phyloP scores from a whole-genome alignment of 78 protist species.

The Dictyostelium intermedium region DNA sequence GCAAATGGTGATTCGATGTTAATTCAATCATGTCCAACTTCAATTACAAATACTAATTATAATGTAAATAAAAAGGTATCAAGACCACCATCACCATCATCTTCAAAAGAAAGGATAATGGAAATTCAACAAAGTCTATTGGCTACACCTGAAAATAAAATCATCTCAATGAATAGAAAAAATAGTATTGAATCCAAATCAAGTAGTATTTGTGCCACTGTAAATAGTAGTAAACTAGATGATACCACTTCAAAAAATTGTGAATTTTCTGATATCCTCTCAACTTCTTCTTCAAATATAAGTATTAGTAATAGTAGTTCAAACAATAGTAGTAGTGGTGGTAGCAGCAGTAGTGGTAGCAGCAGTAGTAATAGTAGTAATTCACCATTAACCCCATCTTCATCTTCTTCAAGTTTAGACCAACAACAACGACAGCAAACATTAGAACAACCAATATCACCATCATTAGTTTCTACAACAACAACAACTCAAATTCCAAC shows the following conservation, averaged over 20 bases:
- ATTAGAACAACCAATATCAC: background rate
- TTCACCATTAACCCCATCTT: background rate
- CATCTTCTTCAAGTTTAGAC: background rate
- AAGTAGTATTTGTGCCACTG: background rate
- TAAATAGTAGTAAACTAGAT: background rate
- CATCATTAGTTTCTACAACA: background rate
- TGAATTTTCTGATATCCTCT: background rate
- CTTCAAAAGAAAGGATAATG: background rate
- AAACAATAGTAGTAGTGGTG: background rate
- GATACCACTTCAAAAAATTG: background rate
- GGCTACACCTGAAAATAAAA: background rate
- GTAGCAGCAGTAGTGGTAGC: background rate
- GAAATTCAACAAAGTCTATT: conserved; percentile 14
- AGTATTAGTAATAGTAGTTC: background rate
- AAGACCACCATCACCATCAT: conserved; percentile 2
- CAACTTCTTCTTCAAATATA: background rate
- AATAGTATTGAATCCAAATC: background rate
- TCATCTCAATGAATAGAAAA: background rate
- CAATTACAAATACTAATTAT: conserved; percentile 63
- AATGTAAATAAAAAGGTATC: background rate
- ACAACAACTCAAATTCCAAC: background rate
- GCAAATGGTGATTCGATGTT: conserved; percentile 31
- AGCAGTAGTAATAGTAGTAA: background rate
- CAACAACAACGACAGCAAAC: background rate
- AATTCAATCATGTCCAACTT: conserved; percentile 47